Conservation (phyloP, 768 basidiomycete species). For the Hericium rajendrae region DNA sequence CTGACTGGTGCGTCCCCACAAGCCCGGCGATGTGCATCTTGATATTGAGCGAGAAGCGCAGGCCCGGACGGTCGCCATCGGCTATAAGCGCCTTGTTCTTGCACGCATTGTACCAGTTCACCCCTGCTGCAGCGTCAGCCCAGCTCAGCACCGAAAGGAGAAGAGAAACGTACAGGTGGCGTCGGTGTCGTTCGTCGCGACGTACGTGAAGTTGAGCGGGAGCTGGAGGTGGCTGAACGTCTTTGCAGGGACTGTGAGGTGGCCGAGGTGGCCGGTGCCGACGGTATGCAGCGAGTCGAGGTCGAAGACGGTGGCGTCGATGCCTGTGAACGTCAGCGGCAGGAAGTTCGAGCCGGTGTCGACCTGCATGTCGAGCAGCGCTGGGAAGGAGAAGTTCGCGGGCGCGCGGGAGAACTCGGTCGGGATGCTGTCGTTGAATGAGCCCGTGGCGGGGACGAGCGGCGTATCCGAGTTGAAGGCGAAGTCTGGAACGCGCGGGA, state of each 20-base stretch:
- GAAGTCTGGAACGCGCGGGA: constrained; percentile 76
- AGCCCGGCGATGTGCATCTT: constrained; percentile 29
- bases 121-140: constrained; percentile 34
- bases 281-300: constrained; percentile 54
- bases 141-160: constrained; percentile 1
- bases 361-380: constrained; percentile 61
- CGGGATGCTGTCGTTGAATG: constrained; percentile 46
- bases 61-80: constrained; percentile 39
- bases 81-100: constrained; percentile 42
- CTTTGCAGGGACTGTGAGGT: constrained; percentile 56
- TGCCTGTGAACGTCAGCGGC: constrained; percentile 60
- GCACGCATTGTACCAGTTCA: constrained; percentile 71
- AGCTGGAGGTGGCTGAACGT: constrained; percentile 52
- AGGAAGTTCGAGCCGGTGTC: constrained; percentile 70
- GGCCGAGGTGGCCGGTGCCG: constrained; percentile 54
- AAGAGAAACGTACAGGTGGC: constrained; percentile 56
- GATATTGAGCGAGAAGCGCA: constrained; percentile 27
- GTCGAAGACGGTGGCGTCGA: constrained; percentile 65
- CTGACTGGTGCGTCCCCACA: constrained; percentile 19
- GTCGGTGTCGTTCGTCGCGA: constrained; percentile 72
- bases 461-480: constrained; percentile 50
- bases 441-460: constrained; percentile 47
- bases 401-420: constrained; percentile 64
- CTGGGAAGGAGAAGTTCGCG: constrained; percentile 87
- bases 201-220: constrained; percentile 79